phyloP scores from a whole-genome alignment of 1,284 basidiomycete genomes.

The Rhodotorula sp. region DNA sequence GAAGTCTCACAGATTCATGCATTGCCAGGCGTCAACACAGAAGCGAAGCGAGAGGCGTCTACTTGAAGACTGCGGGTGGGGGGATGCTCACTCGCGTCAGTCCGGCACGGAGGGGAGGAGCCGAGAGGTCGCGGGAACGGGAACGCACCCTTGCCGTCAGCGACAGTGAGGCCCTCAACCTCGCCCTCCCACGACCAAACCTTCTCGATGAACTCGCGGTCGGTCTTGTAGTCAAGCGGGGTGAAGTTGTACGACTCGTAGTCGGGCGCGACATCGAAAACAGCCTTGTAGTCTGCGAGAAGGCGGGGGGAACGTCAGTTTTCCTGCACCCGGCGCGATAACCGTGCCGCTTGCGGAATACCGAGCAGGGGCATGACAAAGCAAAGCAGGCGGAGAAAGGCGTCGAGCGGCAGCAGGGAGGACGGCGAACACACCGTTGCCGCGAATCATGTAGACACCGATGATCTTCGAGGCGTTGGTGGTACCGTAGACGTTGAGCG shows the following conservation, averaged over 20 bases:
- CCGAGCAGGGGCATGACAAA: no score
- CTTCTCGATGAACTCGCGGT: conserved; percentile 86
- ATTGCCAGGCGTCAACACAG: not conserved
- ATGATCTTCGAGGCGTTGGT: conserved; percentile 38
- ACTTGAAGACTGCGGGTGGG: conserved; percentile 2
- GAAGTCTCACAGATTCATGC: not conserved
- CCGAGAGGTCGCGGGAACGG: not conserved
- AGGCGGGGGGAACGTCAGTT: no score
- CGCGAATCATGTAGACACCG: conserved; percentile 80
- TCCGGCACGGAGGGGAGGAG: not conserved
- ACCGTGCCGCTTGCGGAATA: no score
- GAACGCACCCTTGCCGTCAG: conserved; percentile 62
- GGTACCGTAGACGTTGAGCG: conserved; percentile 60
- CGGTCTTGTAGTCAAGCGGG: conserved; percentile 63
- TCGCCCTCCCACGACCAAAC: conserved; percentile 88
- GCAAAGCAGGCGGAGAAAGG: no score
- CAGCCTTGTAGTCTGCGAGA: conserved; percentile 59
- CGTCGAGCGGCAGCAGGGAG: no score
- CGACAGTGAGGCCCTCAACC: conserved; percentile 67
- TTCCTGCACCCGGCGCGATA: no score
- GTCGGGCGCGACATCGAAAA: conserved; percentile 80
- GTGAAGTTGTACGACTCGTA: conserved; percentile 85
- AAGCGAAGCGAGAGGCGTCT: not conserved
- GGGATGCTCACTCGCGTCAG: not conserved
- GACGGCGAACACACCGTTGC: conserved; percentile 54